These are phyloP conservation scores for Sphagnum magellanicum DNA, from an alignment of 228 moss, liverwort and hornwort genomes.

Conservation along the genomic window DNA sequence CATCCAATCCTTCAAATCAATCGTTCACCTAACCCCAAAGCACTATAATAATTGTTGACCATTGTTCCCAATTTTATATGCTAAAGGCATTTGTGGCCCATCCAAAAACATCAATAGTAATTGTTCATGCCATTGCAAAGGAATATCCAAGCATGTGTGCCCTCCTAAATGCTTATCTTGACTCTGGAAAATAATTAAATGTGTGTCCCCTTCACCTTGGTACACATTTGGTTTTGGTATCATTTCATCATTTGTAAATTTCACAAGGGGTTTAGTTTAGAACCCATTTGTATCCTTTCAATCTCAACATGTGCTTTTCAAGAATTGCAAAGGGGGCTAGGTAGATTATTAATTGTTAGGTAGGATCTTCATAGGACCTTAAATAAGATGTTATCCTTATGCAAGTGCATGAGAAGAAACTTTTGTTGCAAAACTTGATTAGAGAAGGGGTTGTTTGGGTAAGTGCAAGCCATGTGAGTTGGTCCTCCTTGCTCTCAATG, in stretches of 20 bases:
- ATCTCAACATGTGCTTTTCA: no score
- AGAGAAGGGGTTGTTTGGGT: conserved; percentile 50
- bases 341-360: neutral
- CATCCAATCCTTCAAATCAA: no score
- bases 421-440: conserved; percentile 62
- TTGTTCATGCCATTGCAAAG: conserved; percentile 70
- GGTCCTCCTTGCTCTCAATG: conserved; percentile 66
- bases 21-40: neutral
- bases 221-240: neutral
- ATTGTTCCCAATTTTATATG: conserved; percentile 31
- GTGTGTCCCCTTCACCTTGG: neutral
- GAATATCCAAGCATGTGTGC: conserved; percentile 72
- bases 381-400: neutral
- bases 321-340: neutral
- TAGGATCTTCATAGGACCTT: neutral
- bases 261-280: no score
- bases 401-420: conserved; percentile 72
- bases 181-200: conserved; percentile 53
- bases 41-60: neutral
- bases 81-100: conserved; percentile 82
- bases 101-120: conserved; percentile 61
- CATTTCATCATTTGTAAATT: neutral
- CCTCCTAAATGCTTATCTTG: conserved; percentile 76
- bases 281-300: no score
- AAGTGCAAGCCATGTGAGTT: conserved; percentile 39